These are phyloP conservation scores for Claviceps paspali DNA, from an alignment of 2,329 filamentous ascomycete genomes.

Conservation along the genomic window DNA sequence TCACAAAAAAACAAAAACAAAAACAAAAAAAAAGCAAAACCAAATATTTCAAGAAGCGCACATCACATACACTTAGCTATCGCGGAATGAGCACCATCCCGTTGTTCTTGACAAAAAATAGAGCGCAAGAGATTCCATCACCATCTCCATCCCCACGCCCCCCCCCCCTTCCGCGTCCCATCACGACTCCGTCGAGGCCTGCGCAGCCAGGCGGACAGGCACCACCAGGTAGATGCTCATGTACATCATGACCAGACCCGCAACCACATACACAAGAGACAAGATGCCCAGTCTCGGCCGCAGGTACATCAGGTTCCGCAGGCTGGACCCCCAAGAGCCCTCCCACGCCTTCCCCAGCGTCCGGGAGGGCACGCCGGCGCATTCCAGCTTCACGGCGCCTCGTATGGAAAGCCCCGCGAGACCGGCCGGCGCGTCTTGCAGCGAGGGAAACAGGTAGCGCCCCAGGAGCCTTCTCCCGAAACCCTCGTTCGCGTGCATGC, in stretches of 20 bases:
- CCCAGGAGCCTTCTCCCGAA: conserved; percentile 4
- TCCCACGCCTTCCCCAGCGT: conserved; percentile 3
- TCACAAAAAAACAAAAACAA: too few relatives aligned
- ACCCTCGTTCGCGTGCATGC: conserved; percentile 7
- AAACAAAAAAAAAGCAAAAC: too few relatives aligned
- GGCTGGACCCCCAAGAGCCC: background rate
- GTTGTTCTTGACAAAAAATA: too few relatives aligned
- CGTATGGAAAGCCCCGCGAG: conserved; percentile 3
- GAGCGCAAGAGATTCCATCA: too few relatives aligned
- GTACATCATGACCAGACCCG: background rate
- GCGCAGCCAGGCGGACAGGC: too few relatives aligned
- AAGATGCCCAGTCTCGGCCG: background rate
- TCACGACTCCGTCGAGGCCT: too few relatives aligned
- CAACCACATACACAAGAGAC: background rate
- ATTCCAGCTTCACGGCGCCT: conserved; percentile 1
- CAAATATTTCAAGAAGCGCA: too few relatives aligned
- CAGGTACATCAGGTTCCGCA: background rate
- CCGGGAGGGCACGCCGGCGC: background rate
- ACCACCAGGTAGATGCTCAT: background rate
- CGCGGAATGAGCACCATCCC: too few relatives aligned
- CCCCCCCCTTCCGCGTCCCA: too few relatives aligned
- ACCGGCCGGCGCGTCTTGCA: conserved; percentile 7
- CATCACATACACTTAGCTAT: too few relatives aligned
- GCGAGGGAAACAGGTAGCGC: conserved; percentile 5
- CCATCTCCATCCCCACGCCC: too few relatives aligned